Evolutionary conservation across 768 basidiomycete genomes (phyloP).

Genomic region (Tricholoma furcatifolium): DNA sequence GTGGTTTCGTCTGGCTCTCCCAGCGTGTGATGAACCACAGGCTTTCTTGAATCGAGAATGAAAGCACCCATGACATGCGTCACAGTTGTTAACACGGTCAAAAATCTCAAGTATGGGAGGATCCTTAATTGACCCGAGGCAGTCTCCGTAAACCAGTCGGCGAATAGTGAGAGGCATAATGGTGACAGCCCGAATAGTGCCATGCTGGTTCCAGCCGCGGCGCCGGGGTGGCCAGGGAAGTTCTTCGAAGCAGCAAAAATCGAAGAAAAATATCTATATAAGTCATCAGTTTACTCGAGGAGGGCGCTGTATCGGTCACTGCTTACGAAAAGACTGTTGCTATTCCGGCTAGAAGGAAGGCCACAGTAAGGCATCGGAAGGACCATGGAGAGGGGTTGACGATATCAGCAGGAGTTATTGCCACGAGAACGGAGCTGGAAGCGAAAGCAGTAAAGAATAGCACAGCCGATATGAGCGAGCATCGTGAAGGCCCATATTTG

Average conservation of each 20-base stretch:
- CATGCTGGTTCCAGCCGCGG: slow-evolving; percentile 65
- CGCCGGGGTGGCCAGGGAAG: slow-evolving; percentile 64
- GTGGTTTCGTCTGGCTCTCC: slow-evolving; percentile 28
- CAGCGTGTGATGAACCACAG: background rate
- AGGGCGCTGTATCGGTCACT: background rate
- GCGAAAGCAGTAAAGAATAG: slow-evolving; percentile 63
- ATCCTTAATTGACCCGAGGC: slow-evolving; percentile 44
- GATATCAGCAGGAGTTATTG: slow-evolving; percentile 39
- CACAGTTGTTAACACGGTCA: slow-evolving; percentile 51
- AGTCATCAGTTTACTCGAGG: slow-evolving; percentile 1
- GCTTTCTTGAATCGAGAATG: slow-evolving; percentile 28
- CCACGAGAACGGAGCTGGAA: slow-evolving; percentile 59
- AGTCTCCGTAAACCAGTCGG: slow-evolving; percentile 53
- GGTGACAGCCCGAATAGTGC: slow-evolving; percentile 84
- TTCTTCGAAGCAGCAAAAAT: slow-evolving; percentile 73
- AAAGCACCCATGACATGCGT: slow-evolving; percentile 56
- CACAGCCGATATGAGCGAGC: slow-evolving; percentile 60
- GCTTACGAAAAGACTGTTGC: slow-evolving; percentile 75
- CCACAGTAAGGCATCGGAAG: slow-evolving; percentile 52
- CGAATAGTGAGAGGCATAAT: slow-evolving; percentile 64
- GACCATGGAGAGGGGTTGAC: slow-evolving; percentile 37
- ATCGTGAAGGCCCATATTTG: slow-evolving; percentile 61
- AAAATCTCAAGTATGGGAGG: slow-evolving; percentile 49
- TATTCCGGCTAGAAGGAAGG: slow-evolving; percentile 63
- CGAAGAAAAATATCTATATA: slow-evolving; percentile 60